These are phyloP conservation scores for Ogataea saltuana DNA, from an alignment of 805 yeast genomes.

Conservation along the genomic window DNA sequence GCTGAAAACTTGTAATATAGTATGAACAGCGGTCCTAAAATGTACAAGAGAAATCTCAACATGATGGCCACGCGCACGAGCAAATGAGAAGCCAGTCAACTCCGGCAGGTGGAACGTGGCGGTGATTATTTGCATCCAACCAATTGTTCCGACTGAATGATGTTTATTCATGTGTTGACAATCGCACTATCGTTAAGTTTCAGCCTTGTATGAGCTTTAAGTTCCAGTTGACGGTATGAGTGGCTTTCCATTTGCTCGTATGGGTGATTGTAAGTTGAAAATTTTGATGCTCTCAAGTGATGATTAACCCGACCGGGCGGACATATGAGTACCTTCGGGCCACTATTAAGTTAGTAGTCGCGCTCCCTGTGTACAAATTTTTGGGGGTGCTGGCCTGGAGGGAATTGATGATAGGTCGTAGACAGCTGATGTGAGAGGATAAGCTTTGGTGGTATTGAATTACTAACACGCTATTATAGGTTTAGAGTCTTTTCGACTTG, in stretches of 20 bases:
- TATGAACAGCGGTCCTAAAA: no score
- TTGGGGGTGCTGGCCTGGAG: conserved; percentile 41
- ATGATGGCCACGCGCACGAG: neutral
- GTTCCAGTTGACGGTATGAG: conserved; percentile 4
- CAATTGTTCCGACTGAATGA: conserved; percentile 63
- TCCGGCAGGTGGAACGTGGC: conserved; percentile 28
- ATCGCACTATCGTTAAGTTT: conserved; percentile 57
- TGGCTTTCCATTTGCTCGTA: conserved; percentile 18
- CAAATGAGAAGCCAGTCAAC: conserved; percentile 9
- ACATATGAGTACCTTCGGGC: conserved; percentile 39
- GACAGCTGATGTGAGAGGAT: conserved; percentile 35
- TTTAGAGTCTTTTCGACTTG: neutral
- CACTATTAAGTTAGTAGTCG: conserved; percentile 47
- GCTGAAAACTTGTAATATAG: no score
- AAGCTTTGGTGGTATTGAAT: neutral
- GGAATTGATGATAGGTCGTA: conserved; percentile 55
- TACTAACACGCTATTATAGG: neutral
- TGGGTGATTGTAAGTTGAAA: conserved; percentile 4
- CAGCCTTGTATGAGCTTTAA: conserved; percentile 59
- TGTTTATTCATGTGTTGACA: conserved; percentile 47
- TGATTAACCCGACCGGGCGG: conserved; percentile 53
- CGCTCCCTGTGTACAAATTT: conserved; percentile 52
- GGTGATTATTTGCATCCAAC: conserved; percentile 52
- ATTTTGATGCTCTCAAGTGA: conserved; percentile 24
- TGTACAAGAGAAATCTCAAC: no score